These are phyloP conservation scores for Fusarium nurragi DNA, from an alignment of 2,329 filamentous ascomycete genomes.

Conservation along the genomic window DNA sequence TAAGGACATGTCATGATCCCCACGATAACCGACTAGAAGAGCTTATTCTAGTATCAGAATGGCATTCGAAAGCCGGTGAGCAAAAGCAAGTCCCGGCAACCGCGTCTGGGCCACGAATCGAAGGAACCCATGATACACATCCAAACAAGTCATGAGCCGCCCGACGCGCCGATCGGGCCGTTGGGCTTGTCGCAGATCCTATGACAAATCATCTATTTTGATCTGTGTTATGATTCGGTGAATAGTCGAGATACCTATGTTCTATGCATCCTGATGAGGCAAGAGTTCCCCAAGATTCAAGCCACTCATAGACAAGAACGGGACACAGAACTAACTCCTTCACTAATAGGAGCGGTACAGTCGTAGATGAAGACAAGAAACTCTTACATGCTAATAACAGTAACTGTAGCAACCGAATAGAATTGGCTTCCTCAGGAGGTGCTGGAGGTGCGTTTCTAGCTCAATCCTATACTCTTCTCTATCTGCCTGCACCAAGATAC, in stretches of 20 bases:
- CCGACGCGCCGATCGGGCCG: slow-evolving; percentile 25
- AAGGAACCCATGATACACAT: neutral
- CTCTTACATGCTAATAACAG: neutral
- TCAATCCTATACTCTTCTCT: neutral
- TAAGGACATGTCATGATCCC: neutral
- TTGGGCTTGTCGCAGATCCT: slow-evolving; percentile 7
- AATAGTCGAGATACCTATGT: slow-evolving; percentile 23
- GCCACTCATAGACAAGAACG: slow-evolving; percentile 32
- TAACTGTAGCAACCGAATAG: neutral
- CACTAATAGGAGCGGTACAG: neutral
- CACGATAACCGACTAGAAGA: neutral
- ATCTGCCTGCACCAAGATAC: neutral
- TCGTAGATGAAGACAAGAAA: too few species aligned
- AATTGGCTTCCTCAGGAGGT: neutral
- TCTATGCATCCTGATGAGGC: slow-evolving; percentile 23
- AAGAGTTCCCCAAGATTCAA: slow-evolving; percentile 14
- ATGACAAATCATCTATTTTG: neutral
- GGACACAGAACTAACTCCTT: neutral
- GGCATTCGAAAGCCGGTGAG: neutral
- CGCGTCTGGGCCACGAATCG: neutral
- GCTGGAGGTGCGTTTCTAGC: neutral
- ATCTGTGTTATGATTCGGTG: slow-evolving; percentile 28
- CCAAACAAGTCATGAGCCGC: slow-evolving; percentile 16
- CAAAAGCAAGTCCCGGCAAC: neutral
- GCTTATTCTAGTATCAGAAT: neutral